phyloP scores from a whole-genome alignment of 176 grass and related monocot genomes.

The Aegilops tauschii region DNA sequence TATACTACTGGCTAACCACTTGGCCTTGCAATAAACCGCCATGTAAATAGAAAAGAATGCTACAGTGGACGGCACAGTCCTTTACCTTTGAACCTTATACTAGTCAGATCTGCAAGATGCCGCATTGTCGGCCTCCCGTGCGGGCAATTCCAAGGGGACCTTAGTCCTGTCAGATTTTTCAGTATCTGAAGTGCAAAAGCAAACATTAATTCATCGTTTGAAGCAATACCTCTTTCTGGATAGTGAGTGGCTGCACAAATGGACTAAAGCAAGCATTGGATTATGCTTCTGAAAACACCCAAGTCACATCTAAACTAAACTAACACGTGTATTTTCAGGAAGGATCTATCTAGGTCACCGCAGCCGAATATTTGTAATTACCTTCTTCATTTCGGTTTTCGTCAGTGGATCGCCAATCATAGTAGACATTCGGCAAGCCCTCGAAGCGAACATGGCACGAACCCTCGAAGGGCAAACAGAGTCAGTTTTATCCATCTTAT shows the following conservation, averaged over 20 bases:
- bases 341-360: not conserved
- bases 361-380: slow-evolving; percentile 32
- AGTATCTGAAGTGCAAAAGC: slow-evolving; percentile 68
- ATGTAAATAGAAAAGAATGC: not conserved
- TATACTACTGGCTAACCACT: slow-evolving; percentile 10
- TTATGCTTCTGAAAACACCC: slow-evolving; percentile 5
- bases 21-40: not conserved
- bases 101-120: slow-evolving; percentile 72
- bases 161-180: slow-evolving; percentile 59
- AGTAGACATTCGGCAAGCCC: slow-evolving; percentile 85
- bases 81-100: slow-evolving; percentile 52
- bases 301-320: not conserved
- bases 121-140: slow-evolving; percentile 98
- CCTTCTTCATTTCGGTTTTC: slow-evolving; percentile 91
- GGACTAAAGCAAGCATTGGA: slow-evolving; percentile 9
- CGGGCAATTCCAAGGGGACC: slow-evolving; percentile 89
- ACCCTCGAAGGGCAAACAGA: slow-evolving; percentile 94
- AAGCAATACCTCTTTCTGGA: not conserved
- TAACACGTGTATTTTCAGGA: not conserved
- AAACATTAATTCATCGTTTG: slow-evolving; percentile 17
- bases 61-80: not conserved
- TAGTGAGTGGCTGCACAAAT: not conserved
- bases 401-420: slow-evolving; percentile 93
- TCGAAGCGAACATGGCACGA: slow-evolving; percentile 92
- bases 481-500: slow-evolving; percentile 71